phyloP scores from a whole-genome alignment of 2,329 filamentous ascomycete genomes.

The Lasiodiplodia hormozganensis region DNA sequence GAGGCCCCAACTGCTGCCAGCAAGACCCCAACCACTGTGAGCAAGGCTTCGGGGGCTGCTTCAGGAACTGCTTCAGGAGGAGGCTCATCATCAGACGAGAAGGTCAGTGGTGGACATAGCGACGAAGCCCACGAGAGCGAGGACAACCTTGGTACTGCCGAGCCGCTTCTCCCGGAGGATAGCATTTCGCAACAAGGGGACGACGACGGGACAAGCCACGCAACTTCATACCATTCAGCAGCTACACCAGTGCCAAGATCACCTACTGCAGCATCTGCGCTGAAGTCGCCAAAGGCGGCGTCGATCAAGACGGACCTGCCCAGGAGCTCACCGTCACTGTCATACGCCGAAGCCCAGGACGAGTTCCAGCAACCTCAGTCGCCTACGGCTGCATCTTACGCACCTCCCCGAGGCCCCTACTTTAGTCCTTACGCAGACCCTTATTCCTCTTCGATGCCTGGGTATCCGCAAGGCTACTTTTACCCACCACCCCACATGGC shows the following conservation, averaged over 20 bases:
- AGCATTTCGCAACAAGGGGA: constrained; percentile 28
- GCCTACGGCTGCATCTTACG: constrained; percentile 10
- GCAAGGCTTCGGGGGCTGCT: constrained; percentile 1
- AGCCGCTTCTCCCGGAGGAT: constrained; percentile 11
- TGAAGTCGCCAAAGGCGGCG: constrained; percentile 10
- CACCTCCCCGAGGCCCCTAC: constrained; percentile 33
- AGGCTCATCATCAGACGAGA: not conserved
- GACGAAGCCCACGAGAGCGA: constrained; percentile 1
- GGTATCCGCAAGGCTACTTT: constrained; percentile 47
- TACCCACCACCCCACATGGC: constrained; percentile 38
- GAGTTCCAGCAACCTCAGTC: constrained; percentile 13
- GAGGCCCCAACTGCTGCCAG: not conserved
- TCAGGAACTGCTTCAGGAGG: not conserved
- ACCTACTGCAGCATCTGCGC: not conserved
- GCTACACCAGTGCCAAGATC: constrained; percentile 9
- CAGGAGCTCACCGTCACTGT: constrained; percentile 19
- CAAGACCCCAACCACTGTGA: constrained; percentile 2
- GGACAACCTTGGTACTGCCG: not conserved
- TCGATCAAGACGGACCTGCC: constrained; percentile 14
- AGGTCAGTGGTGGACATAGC: no score
- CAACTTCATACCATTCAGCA: constrained; percentile 7
- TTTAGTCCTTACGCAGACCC: constrained; percentile 38
- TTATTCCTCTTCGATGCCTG: constrained; percentile 66
- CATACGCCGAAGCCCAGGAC: constrained; percentile 23
- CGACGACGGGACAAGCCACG: constrained; percentile 20